These are phyloP conservation scores for Colletotrichum kahawae DNA, from an alignment of 2,329 filamentous ascomycete species.

Conservation along the genomic window DNA sequence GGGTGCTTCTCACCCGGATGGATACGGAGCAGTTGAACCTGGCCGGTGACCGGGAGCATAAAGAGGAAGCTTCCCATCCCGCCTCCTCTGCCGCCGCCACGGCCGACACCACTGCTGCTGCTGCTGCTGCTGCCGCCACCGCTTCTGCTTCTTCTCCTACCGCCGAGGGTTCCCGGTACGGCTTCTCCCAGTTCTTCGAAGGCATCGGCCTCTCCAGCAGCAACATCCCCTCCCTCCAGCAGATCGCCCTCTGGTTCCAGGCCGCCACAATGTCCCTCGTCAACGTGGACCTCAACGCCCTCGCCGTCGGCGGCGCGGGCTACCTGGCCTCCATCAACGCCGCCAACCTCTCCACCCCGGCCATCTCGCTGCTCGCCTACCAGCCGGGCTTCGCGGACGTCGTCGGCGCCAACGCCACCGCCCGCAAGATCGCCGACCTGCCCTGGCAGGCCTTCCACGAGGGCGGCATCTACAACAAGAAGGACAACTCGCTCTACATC, in stretches of 20 bases:
- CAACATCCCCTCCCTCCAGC: background rate
- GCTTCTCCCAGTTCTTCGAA: constrained; percentile 14
- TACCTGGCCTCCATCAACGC: constrained; percentile 20
- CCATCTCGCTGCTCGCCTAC: constrained; percentile 17
- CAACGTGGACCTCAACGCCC: constrained; percentile 13
- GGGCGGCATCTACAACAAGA: constrained; percentile 23
- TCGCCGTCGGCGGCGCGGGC: constrained; percentile 17
- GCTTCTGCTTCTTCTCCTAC: constrained; percentile 34
- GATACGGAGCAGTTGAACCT: background rate
- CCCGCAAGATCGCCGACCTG: constrained; percentile 17
- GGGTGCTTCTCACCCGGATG: background rate
- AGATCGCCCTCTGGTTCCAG: constrained; percentile 3
- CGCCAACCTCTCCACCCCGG: constrained; percentile 3
- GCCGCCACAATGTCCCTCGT: constrained; percentile 13
- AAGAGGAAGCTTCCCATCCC: background rate
- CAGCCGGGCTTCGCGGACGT: constrained; percentile 10
- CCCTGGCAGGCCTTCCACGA: constrained; percentile 23
- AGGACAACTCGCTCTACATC: constrained; percentile 21
- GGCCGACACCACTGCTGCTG: background rate
- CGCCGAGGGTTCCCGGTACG: constrained; percentile 13
- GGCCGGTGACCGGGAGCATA: constrained; percentile 2
- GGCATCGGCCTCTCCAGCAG: background rate
- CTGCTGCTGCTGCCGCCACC: background rate
- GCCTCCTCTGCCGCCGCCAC: constrained; percentile 35
- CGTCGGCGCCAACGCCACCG: constrained; percentile 13